Evolutionary conservation across 768 basidiomycete genomes (phyloP).

Genomic region (Mycena amicta): DNA sequence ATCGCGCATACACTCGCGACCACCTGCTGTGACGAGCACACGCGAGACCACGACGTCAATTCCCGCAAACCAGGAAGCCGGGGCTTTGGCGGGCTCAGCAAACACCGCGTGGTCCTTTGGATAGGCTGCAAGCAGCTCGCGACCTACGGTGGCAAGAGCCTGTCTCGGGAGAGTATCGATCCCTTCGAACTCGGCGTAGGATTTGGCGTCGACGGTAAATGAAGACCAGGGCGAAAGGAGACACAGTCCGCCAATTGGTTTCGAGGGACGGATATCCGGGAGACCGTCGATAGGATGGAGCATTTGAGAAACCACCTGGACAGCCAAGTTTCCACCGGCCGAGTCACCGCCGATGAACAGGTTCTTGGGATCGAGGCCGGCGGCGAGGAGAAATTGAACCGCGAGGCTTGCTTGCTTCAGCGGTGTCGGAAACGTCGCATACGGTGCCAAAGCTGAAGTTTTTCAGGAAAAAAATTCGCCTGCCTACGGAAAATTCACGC

Average conservation of each 20-base stretch:
- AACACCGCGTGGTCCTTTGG: constrained; percentile 23
- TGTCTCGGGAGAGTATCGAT: constrained; percentile 28
- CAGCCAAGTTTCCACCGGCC: constrained; percentile 39
- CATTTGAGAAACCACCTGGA: constrained; percentile 38
- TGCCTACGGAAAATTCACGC: neutral
- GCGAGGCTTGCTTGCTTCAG: constrained; percentile 34
- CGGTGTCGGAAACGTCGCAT: constrained; percentile 38
- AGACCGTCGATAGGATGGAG: constrained; percentile 36
- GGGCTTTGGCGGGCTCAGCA: constrained; percentile 27
- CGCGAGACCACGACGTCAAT: constrained; percentile 25
- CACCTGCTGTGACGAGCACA: constrained; percentile 32
- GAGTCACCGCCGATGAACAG: constrained; percentile 42
- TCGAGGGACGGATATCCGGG: constrained; percentile 25
- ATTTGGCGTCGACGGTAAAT: constrained; percentile 21
- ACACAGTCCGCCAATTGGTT: constrained; percentile 35
- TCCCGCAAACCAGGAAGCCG: constrained; percentile 31
- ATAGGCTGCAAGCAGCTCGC: constrained; percentile 19
- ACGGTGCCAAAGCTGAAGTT: constrained; percentile 33
- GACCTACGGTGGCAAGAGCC: constrained; percentile 23
- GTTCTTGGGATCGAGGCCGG: constrained; percentile 34
- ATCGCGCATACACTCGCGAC: constrained; percentile 29
- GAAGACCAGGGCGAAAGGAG: constrained; percentile 36
- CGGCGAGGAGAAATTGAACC: constrained; percentile 34
- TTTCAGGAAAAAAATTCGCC: neutral
- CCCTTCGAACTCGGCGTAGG: constrained; percentile 11